Evolutionary conservation across 257 asterid genomes (phyloP).

Genomic region (Solanum clarkiae): DNA sequence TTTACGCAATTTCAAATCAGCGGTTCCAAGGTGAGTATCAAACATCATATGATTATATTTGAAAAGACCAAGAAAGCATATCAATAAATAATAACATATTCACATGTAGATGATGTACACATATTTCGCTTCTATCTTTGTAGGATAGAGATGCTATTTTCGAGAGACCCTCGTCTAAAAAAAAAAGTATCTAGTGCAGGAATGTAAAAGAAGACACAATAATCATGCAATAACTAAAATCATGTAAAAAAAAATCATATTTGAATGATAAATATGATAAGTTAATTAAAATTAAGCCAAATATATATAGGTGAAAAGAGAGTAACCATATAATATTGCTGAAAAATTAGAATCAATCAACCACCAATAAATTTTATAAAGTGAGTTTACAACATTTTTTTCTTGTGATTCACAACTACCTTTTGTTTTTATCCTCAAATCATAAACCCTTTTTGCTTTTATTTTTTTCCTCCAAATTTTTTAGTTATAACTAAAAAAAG

Average conservation of each 20-base stretch:
- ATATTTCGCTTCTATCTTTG: too few species aligned
- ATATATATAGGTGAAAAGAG: neutral
- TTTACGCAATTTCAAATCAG: too few species aligned
- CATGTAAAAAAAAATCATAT: neutral
- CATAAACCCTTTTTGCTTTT: neutral
- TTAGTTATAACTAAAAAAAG: neutral
- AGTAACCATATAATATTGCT: neutral
- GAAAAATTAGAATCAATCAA: neutral
- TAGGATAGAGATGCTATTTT: neutral
- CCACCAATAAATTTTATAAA: neutral
- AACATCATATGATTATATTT: too few species aligned
- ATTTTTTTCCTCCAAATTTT: neutral
- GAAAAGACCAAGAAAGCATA: too few species aligned
- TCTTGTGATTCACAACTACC: neutral
- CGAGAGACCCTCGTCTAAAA: accelerated
- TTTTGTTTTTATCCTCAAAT: neutral
- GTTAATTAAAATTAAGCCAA: neutral
- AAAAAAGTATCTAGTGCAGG: neutral
- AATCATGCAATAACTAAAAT: neutral
- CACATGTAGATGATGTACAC: too few species aligned
- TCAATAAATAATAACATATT: neutral
- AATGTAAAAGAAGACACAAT: neutral
- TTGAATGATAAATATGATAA: neutral
- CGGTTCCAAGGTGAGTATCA: too few species aligned
- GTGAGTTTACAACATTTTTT: neutral